Evolutionary conservation across 139 green algal genomes (phyloP).

Genomic region (Chlamydomonas urium): DNA sequence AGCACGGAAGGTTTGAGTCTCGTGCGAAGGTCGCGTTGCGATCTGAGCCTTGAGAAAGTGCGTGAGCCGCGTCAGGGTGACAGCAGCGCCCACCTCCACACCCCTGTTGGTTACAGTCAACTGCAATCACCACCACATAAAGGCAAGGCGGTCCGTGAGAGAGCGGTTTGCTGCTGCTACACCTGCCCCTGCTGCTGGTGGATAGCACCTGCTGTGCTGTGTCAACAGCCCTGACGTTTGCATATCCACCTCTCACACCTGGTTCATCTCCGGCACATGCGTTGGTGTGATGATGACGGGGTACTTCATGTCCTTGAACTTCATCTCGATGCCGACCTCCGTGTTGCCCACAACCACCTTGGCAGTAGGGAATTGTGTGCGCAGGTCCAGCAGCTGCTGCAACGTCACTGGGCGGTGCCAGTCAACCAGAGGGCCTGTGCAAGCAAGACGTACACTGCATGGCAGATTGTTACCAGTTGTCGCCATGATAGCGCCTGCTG

Average conservation of each 20-base stretch:
- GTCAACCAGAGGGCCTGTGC: constrained; percentile 21
- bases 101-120: constrained; percentile 44
- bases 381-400: constrained; percentile 72
- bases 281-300: constrained; percentile 70
- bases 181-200: too few relatives aligned
- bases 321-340: constrained; percentile 94
- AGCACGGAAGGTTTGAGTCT: constrained; percentile 56
- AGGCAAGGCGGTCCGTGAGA: too few relatives aligned
- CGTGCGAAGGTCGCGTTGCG: constrained; percentile 28
- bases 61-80: constrained; percentile 74
- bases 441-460: too few relatives aligned
- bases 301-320: constrained; percentile 87
- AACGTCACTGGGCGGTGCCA: constrained; percentile 71
- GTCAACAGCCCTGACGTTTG: too few relatives aligned
- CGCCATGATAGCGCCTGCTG: too few relatives aligned
- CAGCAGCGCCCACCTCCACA: constrained; percentile 67
- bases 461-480: too few relatives aligned
- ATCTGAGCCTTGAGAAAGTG: constrained; percentile 36
- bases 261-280: constrained; percentile 79
- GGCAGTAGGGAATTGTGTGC: constrained; percentile 48
- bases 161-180: too few relatives aligned
- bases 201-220: too few relatives aligned
- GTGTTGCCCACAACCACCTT: constrained; percentile 92
- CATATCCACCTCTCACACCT: too few relatives aligned
- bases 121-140: too few relatives aligned